Conservation (phyloP, 768 basidiomycete genomes). For the Tulasnella sp. region DNA sequence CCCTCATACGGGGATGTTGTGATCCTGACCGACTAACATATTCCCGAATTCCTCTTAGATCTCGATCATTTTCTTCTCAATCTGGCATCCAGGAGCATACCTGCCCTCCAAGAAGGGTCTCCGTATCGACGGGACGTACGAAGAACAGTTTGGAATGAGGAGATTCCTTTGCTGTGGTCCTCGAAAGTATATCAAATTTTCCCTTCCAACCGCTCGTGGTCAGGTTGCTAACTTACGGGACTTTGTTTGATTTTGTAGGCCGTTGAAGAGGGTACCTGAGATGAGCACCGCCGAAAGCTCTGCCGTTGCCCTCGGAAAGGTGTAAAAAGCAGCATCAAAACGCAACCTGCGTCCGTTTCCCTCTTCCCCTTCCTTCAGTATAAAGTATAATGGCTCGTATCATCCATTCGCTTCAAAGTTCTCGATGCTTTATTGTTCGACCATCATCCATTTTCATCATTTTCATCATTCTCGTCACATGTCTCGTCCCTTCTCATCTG, state of each 20-base stretch:
- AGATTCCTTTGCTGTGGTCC: not conserved
- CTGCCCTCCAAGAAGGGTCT: constrained; percentile 20
- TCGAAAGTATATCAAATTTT: not conserved
- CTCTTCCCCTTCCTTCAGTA: not conserved
- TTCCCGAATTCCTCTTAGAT: not conserved
- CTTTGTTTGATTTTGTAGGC: not conserved
- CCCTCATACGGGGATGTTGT: too few relatives aligned
- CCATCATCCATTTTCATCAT: not conserved
- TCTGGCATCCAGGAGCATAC: constrained; percentile 16
- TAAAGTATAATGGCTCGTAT: not conserved
- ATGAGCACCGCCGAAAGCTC: not conserved
- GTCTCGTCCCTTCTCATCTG: not conserved
- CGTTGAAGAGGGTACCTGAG: not conserved
- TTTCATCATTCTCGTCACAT: not conserved
- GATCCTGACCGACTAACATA: too few relatives aligned
- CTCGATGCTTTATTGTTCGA: not conserved
- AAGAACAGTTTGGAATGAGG: not conserved
- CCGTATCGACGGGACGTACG: constrained; percentile 10
- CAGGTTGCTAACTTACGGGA: not conserved
- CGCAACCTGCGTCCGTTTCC: not conserved
- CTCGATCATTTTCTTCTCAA: not conserved
- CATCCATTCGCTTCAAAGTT: too few relatives aligned
- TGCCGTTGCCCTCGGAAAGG: not conserved
- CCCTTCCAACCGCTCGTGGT: not conserved
- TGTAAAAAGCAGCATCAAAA: not conserved